Conservation (phyloP, 2,329 filamentous ascomycete species). For the Aspergillus sp. region DNA sequence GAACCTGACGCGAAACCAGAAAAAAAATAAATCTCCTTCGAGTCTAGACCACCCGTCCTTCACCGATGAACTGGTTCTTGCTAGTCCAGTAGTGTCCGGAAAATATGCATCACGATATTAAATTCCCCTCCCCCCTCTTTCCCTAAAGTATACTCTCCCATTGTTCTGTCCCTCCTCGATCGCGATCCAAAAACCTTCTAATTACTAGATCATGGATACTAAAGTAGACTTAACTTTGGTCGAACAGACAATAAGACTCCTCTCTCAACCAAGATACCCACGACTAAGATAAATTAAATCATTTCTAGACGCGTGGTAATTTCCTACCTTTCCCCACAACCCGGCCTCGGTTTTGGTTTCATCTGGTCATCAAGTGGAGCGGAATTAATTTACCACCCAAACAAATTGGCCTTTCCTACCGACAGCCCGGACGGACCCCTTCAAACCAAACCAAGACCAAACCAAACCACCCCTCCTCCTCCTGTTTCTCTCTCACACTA, state of each 20-base stretch:
- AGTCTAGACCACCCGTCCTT: neutral
- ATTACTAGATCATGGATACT: too few relatives aligned
- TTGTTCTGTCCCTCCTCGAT: neutral
- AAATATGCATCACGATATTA: neutral
- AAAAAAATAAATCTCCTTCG: neutral
- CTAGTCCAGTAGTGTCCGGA: neutral
- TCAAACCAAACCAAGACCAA: too few relatives aligned
- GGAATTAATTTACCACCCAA: conserved; percentile 7
- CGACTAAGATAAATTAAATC: neutral
- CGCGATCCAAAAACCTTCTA: neutral
- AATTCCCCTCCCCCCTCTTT: neutral
- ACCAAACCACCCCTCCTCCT: neutral
- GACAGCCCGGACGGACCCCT: too few relatives aligned
- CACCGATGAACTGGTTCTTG: conserved; percentile 4
- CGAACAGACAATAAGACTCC: too few relatives aligned
- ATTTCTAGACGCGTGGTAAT: conserved; percentile 5
- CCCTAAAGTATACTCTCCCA: too few relatives aligned
- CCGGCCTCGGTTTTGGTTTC: conserved; percentile 17
- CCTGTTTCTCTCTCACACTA: neutral
- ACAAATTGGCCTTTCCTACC: neutral
- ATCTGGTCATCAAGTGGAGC: conserved; percentile 15
- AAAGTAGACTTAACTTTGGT: too few relatives aligned
- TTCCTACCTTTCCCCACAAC: conserved; percentile 16
- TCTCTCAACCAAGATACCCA: too few relatives aligned
- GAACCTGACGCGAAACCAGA: neutral